These are phyloP conservation scores for Colletotrichum eremochloae DNA, from an alignment of 2,329 filamentous ascomycete species.

Conservation along the genomic window DNA sequence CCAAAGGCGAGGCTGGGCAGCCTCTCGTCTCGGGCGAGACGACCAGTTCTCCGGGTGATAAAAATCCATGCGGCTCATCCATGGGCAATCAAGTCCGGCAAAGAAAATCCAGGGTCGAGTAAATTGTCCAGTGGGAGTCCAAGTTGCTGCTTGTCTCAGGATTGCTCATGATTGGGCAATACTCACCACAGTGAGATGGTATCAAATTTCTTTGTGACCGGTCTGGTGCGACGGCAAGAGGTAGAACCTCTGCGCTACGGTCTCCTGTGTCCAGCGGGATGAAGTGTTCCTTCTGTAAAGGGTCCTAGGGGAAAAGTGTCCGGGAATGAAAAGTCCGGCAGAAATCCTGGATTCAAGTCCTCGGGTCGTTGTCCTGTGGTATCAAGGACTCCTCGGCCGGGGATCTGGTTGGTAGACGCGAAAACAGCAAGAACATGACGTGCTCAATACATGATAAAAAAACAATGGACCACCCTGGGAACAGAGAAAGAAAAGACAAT, in stretches of 20 bases:
- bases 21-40: conserved; percentile 34
- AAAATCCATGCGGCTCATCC: conserved; percentile 16
- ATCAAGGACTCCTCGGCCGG: conserved; percentile 32
- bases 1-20: conserved; percentile 30
- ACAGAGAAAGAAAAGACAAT: conserved; percentile 66
- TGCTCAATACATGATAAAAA: conserved; percentile 49
- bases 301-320: conserved; percentile 30
- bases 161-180: conserved; percentile 50
- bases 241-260: conserved; percentile 21
- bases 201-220: conserved; percentile 47
- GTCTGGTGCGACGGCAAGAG: conserved; percentile 49
- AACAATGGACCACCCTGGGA: conserved; percentile 59
- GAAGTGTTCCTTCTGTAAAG: conserved; percentile 7
- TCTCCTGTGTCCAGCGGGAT: conserved; percentile 28
- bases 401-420: conserved; percentile 37
- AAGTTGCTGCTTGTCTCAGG: conserved; percentile 27
- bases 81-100: conserved; percentile 10
- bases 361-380: conserved; percentile 38
- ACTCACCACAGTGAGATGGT: conserved; percentile 50
- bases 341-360: conserved; percentile 14
- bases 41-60: conserved; percentile 8
- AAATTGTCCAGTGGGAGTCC: conserved; percentile 45
- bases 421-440: conserved; percentile 49
- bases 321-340: conserved; percentile 14
- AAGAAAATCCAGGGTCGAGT: conserved; percentile 37